Base-by-base conservation (phyloP, 768 basidiomycete genomes). In the Paxillus involutus region DNA sequence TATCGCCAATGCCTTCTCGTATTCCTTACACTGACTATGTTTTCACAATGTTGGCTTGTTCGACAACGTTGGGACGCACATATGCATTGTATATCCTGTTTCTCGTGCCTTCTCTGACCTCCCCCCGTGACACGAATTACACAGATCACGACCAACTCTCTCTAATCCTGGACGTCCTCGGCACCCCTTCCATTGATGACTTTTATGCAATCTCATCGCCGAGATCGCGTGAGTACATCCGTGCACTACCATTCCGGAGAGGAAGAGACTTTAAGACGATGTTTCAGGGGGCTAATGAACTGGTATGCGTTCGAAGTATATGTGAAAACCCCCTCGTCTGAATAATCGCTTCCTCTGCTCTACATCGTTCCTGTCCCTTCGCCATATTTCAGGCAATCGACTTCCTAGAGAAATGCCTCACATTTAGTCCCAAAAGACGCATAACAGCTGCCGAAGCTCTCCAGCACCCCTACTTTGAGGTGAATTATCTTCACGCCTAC, bases 141-240 rank as follows among this genome's bases (percentile, higher is more conserved):
- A 51, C 68, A 89, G 91, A 98, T 74, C 94, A 96, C 69, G 88
- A 97, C 70, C 96, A 98, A 65, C 80, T 98, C 8, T 88, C 87
- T 7, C 80, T 96, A 51, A 97, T 98, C 61, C 84, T 97, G 53
- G 94, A 96, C 63, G 88, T 95, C n/a, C 84, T 98, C 36, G 95
- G 95, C 1, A 91, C 90, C 3, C 86, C 89, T 16, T 85, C 88
- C 9, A 84, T 97, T 65, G 95, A 97, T 63, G 94, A 97, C 65
- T 96, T 97, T 69, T 92, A 96, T 59, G 92, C 91, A 6, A 96
- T 96, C 65, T 91, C 86, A 17, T 89, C 90, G 4, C 75, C 80
- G 8, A 71, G 89, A 43, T 85, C 89, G 49, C 80, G 93, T 49
- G 93, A 94, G 65, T 94, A 94, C 63, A 88, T 95, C 53, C 86